A percentile compares a stretch with the other conserved stretches of the same genome.
These are phyloP conservation scores for Pythium dissimile DNA, from an alignment of 352 stramenopile genomes.

Conservation along the genomic window DNA sequence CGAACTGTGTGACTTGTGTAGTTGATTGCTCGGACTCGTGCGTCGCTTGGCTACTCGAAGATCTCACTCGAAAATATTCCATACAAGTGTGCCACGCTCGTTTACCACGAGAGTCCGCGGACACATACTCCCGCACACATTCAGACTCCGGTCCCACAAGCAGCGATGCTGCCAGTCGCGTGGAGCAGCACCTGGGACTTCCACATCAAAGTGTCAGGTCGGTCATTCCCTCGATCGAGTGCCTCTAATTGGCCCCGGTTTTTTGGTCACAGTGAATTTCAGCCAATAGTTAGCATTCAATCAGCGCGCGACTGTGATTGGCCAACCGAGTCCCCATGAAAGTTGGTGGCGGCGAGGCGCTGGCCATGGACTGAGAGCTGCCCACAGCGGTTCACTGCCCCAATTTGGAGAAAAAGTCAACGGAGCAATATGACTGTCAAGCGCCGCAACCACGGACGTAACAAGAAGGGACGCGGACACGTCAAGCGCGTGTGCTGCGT, in stretches of 20 bases:
- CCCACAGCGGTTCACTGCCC: conserved; percentile 18
- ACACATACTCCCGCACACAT: too few relatives aligned
- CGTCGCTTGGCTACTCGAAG: too few relatives aligned
- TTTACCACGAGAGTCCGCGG: too few relatives aligned
- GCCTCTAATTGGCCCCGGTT: background rate
- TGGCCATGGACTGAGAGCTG: conserved; percentile 4
- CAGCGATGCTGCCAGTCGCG: too few relatives aligned
- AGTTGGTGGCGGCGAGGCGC: conserved; percentile 35
- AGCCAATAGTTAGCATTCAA: conserved; percentile 23
- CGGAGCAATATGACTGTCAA: conserved; percentile 97
- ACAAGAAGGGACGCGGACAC: conserved; percentile 99
- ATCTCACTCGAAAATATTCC: too few relatives aligned
- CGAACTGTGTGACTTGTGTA: background rate
- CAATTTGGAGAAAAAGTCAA: conserved; percentile 87
- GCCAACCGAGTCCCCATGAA: conserved; percentile 30
- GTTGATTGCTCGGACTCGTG: too few relatives aligned
- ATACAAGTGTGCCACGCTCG: too few relatives aligned
- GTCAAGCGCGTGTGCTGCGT: conserved; percentile 98
- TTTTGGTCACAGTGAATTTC: conserved; percentile 21
- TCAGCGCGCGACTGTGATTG: conserved; percentile 13
- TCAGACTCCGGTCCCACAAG: too few relatives aligned
- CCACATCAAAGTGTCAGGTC: background rate
- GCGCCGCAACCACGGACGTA: conserved; percentile 97
- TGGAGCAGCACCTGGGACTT: too few relatives aligned
- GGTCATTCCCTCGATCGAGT: conserved; percentile 7